Evolutionary conservation across 352 stramenopile species (phyloP).

Genomic region (Globisporangium heterothallicum): DNA sequence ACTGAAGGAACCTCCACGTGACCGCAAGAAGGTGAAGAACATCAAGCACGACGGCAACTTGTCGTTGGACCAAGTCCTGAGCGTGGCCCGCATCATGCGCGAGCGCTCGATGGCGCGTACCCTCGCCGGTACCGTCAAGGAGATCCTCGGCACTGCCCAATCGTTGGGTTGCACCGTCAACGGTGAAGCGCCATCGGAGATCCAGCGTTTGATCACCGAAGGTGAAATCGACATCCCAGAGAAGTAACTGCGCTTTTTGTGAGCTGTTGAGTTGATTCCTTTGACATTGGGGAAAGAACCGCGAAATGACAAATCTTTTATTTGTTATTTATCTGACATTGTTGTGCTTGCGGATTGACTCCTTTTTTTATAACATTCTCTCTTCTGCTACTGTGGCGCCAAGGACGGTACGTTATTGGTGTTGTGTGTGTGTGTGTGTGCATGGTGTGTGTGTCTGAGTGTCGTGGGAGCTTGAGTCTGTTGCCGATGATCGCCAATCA

Average conservation of each 20-base stretch:
- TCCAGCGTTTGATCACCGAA: conserved; percentile 95
- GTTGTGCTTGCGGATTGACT: conserved; percentile 1
- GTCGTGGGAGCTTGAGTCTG: conserved; percentile 4
- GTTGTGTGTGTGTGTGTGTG: conserved; percentile 2
- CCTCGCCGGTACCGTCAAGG: conserved; percentile 97
- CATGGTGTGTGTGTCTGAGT: neutral
- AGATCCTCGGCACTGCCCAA: conserved; percentile 98
- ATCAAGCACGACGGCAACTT: conserved; percentile 99
- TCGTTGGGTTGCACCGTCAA: conserved; percentile 99
- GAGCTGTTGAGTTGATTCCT: conserved; percentile 5
- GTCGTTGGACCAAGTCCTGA: conserved; percentile 98
- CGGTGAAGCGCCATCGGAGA: conserved; percentile 95
- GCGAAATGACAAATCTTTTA: conserved; percentile 11
- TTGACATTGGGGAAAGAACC: conserved; percentile 12
- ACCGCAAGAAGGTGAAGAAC: conserved; percentile 99
- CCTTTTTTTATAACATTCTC: conserved; percentile 3
- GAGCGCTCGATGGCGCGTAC: conserved; percentile 96
- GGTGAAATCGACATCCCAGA: conserved; percentile 97
- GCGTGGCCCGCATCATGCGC: conserved; percentile 97
- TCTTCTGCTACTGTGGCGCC: neutral
- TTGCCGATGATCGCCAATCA: conserved; percentile 21
- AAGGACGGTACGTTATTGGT: conserved; percentile 4
- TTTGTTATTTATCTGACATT: conserved; percentile 13
- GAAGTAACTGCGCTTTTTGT: conserved; percentile 75
- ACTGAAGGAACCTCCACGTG: conserved; percentile 98